Evolutionary conservation across 306 rosid genomes (phyloP).

Genomic region (Vigna trinervia): DNA sequence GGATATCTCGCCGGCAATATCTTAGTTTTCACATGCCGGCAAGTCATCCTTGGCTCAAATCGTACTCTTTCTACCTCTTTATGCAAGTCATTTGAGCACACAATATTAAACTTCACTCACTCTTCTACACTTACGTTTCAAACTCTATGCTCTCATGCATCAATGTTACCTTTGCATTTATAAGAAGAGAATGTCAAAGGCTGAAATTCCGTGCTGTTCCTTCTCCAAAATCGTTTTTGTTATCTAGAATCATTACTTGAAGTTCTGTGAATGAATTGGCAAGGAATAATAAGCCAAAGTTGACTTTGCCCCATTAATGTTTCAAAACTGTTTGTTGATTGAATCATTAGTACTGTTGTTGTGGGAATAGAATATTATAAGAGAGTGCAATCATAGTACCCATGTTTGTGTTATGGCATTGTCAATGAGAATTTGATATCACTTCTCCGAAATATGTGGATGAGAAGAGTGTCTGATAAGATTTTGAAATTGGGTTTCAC

Average conservation of each 20-base stretch:
- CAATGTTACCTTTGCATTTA: slow-evolving; percentile 40
- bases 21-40: slow-evolving; percentile 43
- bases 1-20: slow-evolving; percentile 44
- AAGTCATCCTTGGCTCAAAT: slow-evolving; percentile 66
- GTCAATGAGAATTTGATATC: slow-evolving; percentile 46
- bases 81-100: slow-evolving; percentile 45
- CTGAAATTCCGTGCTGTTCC: slow-evolving; percentile 28
- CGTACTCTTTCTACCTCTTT: slow-evolving; percentile 49
- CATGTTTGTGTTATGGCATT: slow-evolving; percentile 40
- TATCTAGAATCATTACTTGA: slow-evolving; percentile 28
- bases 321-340: slow-evolving; percentile 16
- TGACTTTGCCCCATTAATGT: slow-evolving; percentile 31
- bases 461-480: slow-evolving; percentile 5
- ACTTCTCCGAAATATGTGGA: background rate
- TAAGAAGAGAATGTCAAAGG: slow-evolving; percentile 43
- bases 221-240: slow-evolving; percentile 2
- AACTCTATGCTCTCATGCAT: background rate
- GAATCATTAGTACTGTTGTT: slow-evolving; percentile 30
- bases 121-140: background rate
- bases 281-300: slow-evolving; percentile 37
- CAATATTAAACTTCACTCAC: background rate
- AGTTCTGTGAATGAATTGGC: background rate
- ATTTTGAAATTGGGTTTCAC: slow-evolving; percentile 31
- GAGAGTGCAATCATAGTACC: background rate
- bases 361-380: slow-evolving; percentile 51